phyloP scores from a whole-genome alignment of 129 eudicot species.

The Sambucus nigra region DNA sequence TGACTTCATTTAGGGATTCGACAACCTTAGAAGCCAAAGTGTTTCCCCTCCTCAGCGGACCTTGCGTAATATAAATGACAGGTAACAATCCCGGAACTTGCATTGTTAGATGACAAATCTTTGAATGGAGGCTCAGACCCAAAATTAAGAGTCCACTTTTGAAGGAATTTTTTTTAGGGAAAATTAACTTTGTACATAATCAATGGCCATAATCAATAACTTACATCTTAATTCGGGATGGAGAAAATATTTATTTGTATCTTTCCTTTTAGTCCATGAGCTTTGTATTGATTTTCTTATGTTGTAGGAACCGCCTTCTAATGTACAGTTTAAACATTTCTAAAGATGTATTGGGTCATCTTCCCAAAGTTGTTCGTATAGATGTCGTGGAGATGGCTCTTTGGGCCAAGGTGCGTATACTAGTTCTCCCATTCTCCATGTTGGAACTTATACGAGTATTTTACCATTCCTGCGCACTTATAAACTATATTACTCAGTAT shows the following conservation, averaged over 20 bases:
- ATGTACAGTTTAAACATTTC: slow-evolving; percentile 60
- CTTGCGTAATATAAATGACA: slow-evolving; percentile 95
- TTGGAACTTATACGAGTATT: not conserved
- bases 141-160: no score
- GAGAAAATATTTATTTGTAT: not conserved
- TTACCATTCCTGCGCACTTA: not conserved
- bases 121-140: no score
- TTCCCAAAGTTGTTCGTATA: slow-evolving; percentile 92
- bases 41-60: slow-evolving; percentile 99
- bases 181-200: no score
- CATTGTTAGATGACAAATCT: not conserved
- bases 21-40: slow-evolving; percentile 87
- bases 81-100: slow-evolving; percentile 29
- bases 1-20: slow-evolving; percentile 67
- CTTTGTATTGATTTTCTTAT: slow-evolving; percentile 11
- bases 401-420: slow-evolving; percentile 78
- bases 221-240: not conserved
- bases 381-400: slow-evolving; percentile 99
- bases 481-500: not conserved
- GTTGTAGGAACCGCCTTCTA: slow-evolving; percentile 74
- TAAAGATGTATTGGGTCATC: slow-evolving; percentile 76
- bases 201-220: no score
- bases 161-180: no score
- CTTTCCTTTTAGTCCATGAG: not conserved
- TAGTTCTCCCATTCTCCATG: slow-evolving; percentile 1